Evolutionary conservation across 176 grass and related monocot species (phyloP).

Genomic region (Areca catechu): DNA sequence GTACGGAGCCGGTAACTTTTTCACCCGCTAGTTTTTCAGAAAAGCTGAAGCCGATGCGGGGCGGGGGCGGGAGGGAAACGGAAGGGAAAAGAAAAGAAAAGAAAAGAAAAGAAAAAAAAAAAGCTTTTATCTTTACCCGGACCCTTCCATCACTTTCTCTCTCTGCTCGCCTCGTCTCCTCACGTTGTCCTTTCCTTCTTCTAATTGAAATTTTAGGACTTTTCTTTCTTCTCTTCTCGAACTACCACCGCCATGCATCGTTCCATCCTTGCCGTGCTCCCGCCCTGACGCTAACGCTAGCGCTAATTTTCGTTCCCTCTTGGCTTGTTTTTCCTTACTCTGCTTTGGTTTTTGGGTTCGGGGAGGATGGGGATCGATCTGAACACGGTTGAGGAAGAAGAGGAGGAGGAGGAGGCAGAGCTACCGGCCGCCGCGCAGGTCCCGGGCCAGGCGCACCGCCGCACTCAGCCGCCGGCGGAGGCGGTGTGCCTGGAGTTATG

Average conservation of each 20-base stretch:
- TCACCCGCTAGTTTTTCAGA: constrained; percentile 10
- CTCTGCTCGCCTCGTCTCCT: not conserved
- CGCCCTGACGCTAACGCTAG: not conserved
- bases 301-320: not conserved
- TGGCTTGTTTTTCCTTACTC: not conserved
- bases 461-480: not conserved
- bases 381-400: constrained; percentile 54
- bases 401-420: constrained; percentile 30
- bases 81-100: constrained; percentile 8
- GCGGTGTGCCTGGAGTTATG: constrained; percentile 64
- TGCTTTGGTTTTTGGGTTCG: not conserved
- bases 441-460: not conserved
- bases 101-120: constrained; percentile 22
- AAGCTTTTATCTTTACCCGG: constrained; percentile 11
- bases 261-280: too few relatives aligned
- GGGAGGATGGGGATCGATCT: constrained; percentile 83
- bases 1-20: not conserved
- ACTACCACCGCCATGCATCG: constrained; percentile 5
- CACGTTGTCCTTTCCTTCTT: too few relatives aligned
- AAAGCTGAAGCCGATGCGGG: constrained; percentile 29
- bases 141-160: constrained; percentile 12
- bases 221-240: not conserved
- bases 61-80: not conserved
- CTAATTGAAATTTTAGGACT: too few relatives aligned
- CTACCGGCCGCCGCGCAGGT: not conserved